A percentile compares a stretch with the other conserved stretches of the same genome.
Evolutionary conservation across 2,329 filamentous ascomycete genomes (phyloP).

Genomic region (Aspergillus spinulosporus): DNA sequence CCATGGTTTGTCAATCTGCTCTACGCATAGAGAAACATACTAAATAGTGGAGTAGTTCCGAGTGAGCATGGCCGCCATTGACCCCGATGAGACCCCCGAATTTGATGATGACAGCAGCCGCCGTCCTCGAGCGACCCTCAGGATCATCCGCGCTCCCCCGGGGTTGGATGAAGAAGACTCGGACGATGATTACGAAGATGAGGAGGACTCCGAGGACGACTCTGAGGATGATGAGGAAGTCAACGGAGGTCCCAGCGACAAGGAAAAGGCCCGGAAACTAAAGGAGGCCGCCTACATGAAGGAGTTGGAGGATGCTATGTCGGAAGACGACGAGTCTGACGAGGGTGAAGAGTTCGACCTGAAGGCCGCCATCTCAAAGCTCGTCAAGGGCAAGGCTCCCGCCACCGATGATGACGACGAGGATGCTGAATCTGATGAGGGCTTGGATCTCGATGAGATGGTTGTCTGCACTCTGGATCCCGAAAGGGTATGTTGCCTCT

Average conservation of each 20-base stretch:
- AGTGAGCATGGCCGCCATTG: conserved; percentile 97
- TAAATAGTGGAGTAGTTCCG: conserved; percentile 66
- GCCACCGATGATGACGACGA: conserved; percentile 63
- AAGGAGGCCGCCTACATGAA: conserved; percentile 73
- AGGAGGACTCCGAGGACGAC: conserved; percentile 47
- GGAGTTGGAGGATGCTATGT: conserved; percentile 69
- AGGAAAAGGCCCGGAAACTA: conserved; percentile 83
- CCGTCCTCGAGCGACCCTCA: conserved; percentile 79
- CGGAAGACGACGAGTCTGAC: conserved; percentile 58
- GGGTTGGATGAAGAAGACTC: conserved; percentile 59
- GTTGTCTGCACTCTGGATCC: conserved; percentile 96
- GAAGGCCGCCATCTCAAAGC: conserved; percentile 53
- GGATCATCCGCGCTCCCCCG: conserved; percentile 75
- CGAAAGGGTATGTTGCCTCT: conserved; percentile 66
- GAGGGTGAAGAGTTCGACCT: conserved; percentile 59
- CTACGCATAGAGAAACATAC: background rate
- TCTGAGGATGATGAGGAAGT: conserved; percentile 68
- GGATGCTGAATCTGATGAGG: conserved; percentile 59
- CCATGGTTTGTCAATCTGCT: conserved; percentile 65
- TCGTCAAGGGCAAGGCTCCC: conserved; percentile 69
- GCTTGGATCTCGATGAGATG: conserved; percentile 76
- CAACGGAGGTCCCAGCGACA: conserved; percentile 90
- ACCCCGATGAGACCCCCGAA: conserved; percentile 76
- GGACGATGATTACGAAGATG: conserved; percentile 53
- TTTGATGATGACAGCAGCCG: conserved; percentile 62